Conservation (phyloP, 2,329 filamentous ascomycete genomes). For the Cordyceps fumosorosea region DNA sequence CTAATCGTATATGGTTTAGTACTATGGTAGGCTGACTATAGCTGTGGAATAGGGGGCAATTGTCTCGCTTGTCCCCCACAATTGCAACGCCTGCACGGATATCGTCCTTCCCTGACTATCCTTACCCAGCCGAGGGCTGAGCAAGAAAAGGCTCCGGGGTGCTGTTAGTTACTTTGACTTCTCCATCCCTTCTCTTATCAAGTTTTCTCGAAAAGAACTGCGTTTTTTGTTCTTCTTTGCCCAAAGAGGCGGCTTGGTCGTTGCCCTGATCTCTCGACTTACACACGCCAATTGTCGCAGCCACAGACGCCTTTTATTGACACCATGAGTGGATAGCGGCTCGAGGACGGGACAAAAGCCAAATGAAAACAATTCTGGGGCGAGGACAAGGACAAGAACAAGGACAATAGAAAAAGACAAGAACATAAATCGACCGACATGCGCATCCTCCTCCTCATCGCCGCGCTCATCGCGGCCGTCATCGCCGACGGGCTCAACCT, state of each 20-base stretch:
- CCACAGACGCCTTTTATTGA: not conserved
- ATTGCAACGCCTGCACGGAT: slow-evolving; percentile 3
- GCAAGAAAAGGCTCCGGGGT: not conserved
- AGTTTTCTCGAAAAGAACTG: too few relatives aligned
- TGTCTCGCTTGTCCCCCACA: not conserved
- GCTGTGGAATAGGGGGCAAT: not conserved
- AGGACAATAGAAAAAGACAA: not conserved
- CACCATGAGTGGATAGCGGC: not conserved
- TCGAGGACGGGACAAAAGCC: too few relatives aligned
- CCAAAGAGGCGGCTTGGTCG: not conserved
- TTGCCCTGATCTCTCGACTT: not conserved
- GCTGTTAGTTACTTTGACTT: not conserved
- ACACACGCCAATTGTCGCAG: not conserved
- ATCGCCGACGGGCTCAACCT: slow-evolving; percentile 20
- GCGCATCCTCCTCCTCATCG: slow-evolving; percentile 21
- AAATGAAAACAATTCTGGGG: too few relatives aligned
- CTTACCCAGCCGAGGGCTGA: not conserved
- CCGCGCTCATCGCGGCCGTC: slow-evolving; percentile 19
- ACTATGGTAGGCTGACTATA: not conserved
- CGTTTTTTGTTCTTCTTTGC: not conserved
- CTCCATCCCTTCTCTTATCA: not conserved
- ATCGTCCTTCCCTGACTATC: not conserved
- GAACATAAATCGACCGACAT: slow-evolving; percentile 1
- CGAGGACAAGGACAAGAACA: not conserved
- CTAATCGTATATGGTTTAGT: not conserved